A percentile compares a stretch with the other conserved stretches of the same genome.
Conservation (phyloP, 208 protist species). For the Acanthamoeba sp. region DNA sequence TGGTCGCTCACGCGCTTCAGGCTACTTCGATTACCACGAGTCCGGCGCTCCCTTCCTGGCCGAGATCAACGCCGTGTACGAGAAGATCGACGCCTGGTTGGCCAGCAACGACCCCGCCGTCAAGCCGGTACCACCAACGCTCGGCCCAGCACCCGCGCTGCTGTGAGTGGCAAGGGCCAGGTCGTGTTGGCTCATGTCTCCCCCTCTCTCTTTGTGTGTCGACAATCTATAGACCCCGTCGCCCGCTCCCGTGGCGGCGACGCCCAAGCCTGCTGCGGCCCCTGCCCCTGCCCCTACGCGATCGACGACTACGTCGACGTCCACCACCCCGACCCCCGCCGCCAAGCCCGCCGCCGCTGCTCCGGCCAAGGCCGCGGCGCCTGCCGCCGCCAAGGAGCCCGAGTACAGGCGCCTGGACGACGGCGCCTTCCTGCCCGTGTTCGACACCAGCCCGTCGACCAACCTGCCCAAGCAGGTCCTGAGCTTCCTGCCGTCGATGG, state of each 20-base stretch:
- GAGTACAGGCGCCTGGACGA: constrained; percentile 20
- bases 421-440: constrained; percentile 40
- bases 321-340: not conserved
- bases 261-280: not conserved
- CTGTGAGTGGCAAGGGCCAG: too few species aligned
- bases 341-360: not conserved
- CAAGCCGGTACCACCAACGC: constrained; percentile 53
- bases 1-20: too few species aligned
- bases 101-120: constrained; percentile 7
- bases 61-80: constrained; percentile 48
- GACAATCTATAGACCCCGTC: not conserved
- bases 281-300: not conserved
- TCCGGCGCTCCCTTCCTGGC: constrained; percentile 6
- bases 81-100: constrained; percentile 55
- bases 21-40: constrained; percentile 45
- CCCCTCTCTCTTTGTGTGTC: too few species aligned
- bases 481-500: constrained; percentile 54
- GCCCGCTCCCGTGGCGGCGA: not conserved
- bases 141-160: too few species aligned
- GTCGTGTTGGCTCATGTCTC: too few species aligned
- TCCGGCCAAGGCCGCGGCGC: not conserved
- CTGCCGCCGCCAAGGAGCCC: not conserved
- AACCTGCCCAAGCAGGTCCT: not conserved
- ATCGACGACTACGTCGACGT: not conserved
- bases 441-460: constrained; percentile 1